Base-by-base conservation (phyloP, 306 rosid genomes). In the Cucurbita argyrosperma region DNA sequence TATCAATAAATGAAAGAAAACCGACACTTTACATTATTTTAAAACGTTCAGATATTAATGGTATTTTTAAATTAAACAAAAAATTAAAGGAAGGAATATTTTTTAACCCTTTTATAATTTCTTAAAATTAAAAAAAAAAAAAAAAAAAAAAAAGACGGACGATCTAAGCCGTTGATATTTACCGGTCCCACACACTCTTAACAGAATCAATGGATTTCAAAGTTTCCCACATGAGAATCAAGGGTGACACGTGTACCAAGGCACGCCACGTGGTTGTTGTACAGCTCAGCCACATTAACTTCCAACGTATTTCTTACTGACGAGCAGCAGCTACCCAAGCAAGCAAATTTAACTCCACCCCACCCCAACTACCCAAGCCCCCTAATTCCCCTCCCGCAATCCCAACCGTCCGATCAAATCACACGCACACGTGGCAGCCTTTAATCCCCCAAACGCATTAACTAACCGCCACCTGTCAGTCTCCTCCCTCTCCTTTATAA, bases 341-440 rank as follows among this genome's bases (percentile, higher is more conserved):
- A 51, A 76, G 66, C 69, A 55, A 45, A 15, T 6, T 40, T 7
- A 45, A 73, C 77, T 79, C 71, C 83, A 61, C 67, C 76, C 71
- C 26, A 26, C 26, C 26, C 26, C 78, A 53, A 67, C 37, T 59
- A 42, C 70, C 70, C 30, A 40, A 64, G 15, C 21, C 18, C 18
- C 45, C 46, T 10, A 61, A 37, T 5, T 30, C 4, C 11, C 50
- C 40, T 26, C 50, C 30, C 7, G 6, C 30, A 37, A 69, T 69
- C 18, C 13, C 23, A 26, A 23, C 58, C 55, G 57, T 69, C 74
- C 4, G 5, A 21, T 49, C 21, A 47, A 14, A 23, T 1, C 6
- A 2, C 1, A 7, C 3, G 43, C 43, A 0, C 10, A 14, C 74
- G 23, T 40, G 70, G 70, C 49, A 63, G 10, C 53, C 53, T 0